Percentiles rank a stretch among this genome's conserved stretches.
These are phyloP conservation scores for Volvox reticuliferus DNA, from an alignment of 139 green algal genomes.

Conservation along the genomic window DNA sequence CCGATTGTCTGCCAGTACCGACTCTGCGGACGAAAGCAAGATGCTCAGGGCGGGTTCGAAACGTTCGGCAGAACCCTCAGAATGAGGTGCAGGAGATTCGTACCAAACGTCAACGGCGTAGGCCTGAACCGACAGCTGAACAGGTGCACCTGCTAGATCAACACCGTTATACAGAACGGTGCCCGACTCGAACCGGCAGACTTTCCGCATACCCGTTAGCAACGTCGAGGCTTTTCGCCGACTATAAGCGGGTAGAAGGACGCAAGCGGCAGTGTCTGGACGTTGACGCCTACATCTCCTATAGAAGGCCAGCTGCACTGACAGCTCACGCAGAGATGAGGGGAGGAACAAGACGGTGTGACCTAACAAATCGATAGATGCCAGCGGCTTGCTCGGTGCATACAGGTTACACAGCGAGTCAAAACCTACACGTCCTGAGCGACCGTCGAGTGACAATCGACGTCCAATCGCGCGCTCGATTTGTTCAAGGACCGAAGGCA, in stretches of 20 bases:
- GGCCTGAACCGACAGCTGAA: neutral
- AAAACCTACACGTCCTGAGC: neutral
- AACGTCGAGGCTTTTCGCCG: neutral
- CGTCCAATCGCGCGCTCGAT: neutral
- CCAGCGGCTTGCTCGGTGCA: neutral
- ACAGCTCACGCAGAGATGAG: neutral
- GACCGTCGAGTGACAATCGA: neutral
- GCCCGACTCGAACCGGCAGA: neutral
- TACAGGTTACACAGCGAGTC: neutral
- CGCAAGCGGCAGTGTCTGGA: neutral
- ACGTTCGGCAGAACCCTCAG: neutral
- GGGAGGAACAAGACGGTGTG: neutral
- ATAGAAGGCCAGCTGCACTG: neutral
- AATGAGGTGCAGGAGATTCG: too few relatives aligned
- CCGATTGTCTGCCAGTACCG: neutral
- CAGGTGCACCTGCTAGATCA: neutral
- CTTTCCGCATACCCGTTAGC: neutral
- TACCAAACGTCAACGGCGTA: neutral
- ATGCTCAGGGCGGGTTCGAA: neutral
- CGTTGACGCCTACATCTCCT: neutral
- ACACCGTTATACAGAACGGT: neutral
- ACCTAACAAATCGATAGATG: neutral
- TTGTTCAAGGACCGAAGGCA: neutral
- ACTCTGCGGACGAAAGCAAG: neutral
- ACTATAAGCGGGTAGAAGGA: neutral